Evolutionary conservation across 2,329 filamentous ascomycete genomes (phyloP).

Genomic region (Beauveria scarabaeidicola): DNA sequence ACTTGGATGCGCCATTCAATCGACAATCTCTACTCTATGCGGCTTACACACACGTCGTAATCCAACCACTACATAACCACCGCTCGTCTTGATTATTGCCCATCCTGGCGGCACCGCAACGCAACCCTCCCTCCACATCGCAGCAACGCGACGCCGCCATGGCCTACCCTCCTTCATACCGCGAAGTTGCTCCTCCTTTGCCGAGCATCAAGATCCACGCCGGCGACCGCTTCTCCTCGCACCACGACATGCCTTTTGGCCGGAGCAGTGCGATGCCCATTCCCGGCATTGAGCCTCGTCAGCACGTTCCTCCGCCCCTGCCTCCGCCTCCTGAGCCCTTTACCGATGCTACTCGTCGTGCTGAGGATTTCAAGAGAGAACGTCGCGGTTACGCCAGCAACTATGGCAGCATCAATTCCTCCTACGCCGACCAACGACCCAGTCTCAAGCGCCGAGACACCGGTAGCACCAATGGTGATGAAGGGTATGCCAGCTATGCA

Average conservation of each 20-base stretch:
- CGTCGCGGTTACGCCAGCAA: conserved; percentile 24
- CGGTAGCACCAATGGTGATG: conserved; percentile 24
- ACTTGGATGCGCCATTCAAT: not conserved
- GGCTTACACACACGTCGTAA: conserved; percentile 6
- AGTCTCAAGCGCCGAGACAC: conserved; percentile 25
- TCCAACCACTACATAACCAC: conserved; percentile 1
- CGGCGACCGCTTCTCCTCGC: conserved; percentile 21
- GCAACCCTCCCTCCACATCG: not conserved
- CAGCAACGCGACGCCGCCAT: conserved; percentile 17
- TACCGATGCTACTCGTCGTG: conserved; percentile 23
- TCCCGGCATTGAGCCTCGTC: conserved; percentile 26
- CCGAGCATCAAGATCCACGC: conserved; percentile 29
- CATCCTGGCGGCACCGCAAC: not conserved
- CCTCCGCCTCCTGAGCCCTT: conserved; percentile 36
- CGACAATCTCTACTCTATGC: not conserved
- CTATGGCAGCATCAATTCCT: conserved; percentile 33
- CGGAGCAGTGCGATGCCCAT: conserved; percentile 34
- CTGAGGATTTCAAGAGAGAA: conserved; percentile 23
- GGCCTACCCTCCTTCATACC: conserved; percentile 29
- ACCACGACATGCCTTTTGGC: conserved; percentile 25
- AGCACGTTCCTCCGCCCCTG: conserved; percentile 34
- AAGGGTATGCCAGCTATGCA: conserved; percentile 36
- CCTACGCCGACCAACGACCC: conserved; percentile 26
- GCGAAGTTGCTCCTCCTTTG: conserved; percentile 26
- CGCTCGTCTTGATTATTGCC: not conserved